Conservation (phyloP, 495 filamentous ascomycete genomes). For the Extremus antarcticus region DNA sequence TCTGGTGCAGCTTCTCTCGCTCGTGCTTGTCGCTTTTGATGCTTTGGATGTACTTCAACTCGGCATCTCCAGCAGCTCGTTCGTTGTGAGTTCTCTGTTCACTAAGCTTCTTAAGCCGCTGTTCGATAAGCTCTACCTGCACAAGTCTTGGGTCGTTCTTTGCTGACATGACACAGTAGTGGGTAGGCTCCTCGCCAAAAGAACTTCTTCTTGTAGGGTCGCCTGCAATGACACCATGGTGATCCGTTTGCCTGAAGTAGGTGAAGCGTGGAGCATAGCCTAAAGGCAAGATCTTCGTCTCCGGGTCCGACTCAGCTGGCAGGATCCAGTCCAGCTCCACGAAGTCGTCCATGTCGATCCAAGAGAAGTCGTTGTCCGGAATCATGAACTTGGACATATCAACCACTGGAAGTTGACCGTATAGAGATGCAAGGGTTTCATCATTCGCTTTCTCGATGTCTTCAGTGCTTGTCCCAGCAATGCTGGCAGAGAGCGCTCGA, state of each 20-base stretch:
- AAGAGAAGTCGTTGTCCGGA: slow-evolving; percentile 83
- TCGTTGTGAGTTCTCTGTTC: slow-evolving; percentile 65
- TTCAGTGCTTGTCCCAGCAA: slow-evolving; percentile 62
- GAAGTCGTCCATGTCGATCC: slow-evolving; percentile 99
- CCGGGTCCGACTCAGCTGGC: slow-evolving; percentile 78
- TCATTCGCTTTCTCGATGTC: slow-evolving; percentile 56
- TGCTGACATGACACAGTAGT: slow-evolving; percentile 89
- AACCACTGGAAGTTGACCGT: slow-evolving; percentile 38
- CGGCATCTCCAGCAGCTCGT: slow-evolving; percentile 31
- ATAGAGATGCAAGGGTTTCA: slow-evolving; percentile 46
- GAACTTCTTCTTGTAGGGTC: slow-evolving; percentile 65
- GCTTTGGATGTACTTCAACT: slow-evolving; percentile 32
- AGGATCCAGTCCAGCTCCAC: slow-evolving; percentile 95
- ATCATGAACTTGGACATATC: slow-evolving; percentile 89
- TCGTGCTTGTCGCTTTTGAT: slow-evolving; percentile 38
- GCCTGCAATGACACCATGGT: slow-evolving; percentile 53
- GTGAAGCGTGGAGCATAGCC: slow-evolving; percentile 90
- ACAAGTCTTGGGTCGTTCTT: slow-evolving; percentile 83
- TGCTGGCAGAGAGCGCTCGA: slow-evolving; percentile 83
- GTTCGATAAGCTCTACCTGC: slow-evolving; percentile 72
- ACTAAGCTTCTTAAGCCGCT: slow-evolving; percentile 65
- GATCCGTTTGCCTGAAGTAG: slow-evolving; percentile 96
- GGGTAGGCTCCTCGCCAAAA: slow-evolving; percentile 85
- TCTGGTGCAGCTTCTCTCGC: slow-evolving; percentile 35
- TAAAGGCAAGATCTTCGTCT: slow-evolving; percentile 84